A percentile compares a stretch with the other conserved stretches of the same genome.
Evolutionary conservation across 495 filamentous ascomycete species (phyloP).

Genomic region (Penicillium psychrofluorescens): DNA sequence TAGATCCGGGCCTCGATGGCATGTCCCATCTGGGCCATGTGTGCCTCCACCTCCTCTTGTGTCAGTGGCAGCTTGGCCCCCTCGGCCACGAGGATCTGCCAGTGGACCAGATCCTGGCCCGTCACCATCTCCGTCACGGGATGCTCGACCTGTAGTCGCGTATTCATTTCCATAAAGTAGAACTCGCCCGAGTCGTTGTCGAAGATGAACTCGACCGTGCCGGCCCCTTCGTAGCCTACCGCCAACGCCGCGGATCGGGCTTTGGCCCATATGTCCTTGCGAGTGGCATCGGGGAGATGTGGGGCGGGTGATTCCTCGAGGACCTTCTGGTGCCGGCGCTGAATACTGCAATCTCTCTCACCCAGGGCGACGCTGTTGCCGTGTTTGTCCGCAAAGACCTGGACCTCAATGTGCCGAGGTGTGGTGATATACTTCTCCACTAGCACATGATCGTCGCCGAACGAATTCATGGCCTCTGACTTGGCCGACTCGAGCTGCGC

Average conservation of each 20-base stretch:
- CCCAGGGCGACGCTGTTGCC: slow-evolving; percentile 80
- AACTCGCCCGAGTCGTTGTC: slow-evolving; percentile 91
- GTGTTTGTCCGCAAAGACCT: slow-evolving; percentile 89
- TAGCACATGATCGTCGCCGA: slow-evolving; percentile 93
- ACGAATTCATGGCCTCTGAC: slow-evolving; percentile 82
- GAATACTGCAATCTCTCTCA: slow-evolving; percentile 81
- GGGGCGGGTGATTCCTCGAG: slow-evolving; percentile 95
- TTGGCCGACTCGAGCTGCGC: slow-evolving; percentile 80
- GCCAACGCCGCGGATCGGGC: slow-evolving; percentile 82
- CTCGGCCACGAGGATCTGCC: slow-evolving; percentile 91
- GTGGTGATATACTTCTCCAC: slow-evolving; percentile 96
- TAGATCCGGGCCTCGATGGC: slow-evolving; percentile 96
- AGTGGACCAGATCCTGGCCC: slow-evolving; percentile 87
- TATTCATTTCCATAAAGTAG: slow-evolving; percentile 99
- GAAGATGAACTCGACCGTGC: slow-evolving; percentile 98
- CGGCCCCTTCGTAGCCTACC: slow-evolving; percentile 91
- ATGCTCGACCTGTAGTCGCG: slow-evolving; percentile 91
- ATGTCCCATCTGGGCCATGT: slow-evolving; percentile 69
- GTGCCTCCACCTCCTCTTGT: slow-evolving; percentile 71
- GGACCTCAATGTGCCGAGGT: slow-evolving; percentile 94
- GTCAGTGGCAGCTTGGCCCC: slow-evolving; percentile 80
- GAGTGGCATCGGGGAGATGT: slow-evolving; percentile 65
- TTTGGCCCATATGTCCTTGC: slow-evolving; percentile 90
- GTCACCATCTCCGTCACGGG: slow-evolving; percentile 97
- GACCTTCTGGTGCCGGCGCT: slow-evolving; percentile 92